Base-by-base conservation (phyloP, 257 asterid genomes). In the Cruciata laevipes region DNA sequence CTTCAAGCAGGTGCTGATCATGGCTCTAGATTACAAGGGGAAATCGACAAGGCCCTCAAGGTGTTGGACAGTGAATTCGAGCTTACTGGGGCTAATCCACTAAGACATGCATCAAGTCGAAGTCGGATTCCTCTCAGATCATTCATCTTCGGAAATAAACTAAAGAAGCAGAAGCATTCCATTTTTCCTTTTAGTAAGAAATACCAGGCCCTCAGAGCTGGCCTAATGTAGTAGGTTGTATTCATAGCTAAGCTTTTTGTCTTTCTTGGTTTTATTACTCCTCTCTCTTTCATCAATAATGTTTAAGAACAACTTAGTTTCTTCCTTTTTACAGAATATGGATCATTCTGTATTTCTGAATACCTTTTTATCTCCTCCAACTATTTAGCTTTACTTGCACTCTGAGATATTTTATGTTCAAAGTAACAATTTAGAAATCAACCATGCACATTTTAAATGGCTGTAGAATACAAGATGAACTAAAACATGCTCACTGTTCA, bases 101-200 rank as follows among this genome's bases (percentile, higher is more conserved):
- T 83, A 74, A 80, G 80, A 74, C 85, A 84, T 33, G 20, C 83
- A 0, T 58, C 79, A 61, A 82, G 86, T 77, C 70, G 74, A 77
- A 35, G 81, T 2, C 68, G 76, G 57, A 77, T 93, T 32, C 97
- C 97, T 30, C 62, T 93, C 23, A 55, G 90, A 14, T 76, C 95
- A 0, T 88, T 88, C 68, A 84, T 93, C 60, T 93, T 93, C 65
- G 99, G 97, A 74, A 78, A 76, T 0, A 86, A 80, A 69, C 76
- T 76, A 35, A 93, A 85, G 87, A 88, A 85, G 77, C 83, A 82
- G 65, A 85, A 68, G 87, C 68, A 77, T 63, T 90, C 96, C 7
- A 77, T 93, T 42, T 93, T 93, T 79, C 83, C 95, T n/a, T 77
- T 74, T 69, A 81, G 76, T 55, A 83, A 81, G 65, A 89, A 86